These are phyloP conservation scores for Paraphaeosphaeria minitans DNA, from an alignment of 2,329 filamentous ascomycete species.

Conservation along the genomic window DNA sequence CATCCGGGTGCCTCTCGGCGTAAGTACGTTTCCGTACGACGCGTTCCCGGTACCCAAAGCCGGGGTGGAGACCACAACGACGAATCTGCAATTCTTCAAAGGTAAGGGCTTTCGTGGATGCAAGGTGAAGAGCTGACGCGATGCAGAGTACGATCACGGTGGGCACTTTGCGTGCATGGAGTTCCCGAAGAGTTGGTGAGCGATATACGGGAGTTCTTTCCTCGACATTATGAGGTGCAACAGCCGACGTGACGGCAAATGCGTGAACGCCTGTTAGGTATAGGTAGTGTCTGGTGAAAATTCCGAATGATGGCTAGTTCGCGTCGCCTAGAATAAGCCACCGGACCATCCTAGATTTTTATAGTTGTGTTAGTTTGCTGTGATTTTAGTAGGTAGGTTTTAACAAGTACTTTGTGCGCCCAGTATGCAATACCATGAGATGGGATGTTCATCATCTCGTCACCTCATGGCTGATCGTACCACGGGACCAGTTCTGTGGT, in stretches of 20 bases:
- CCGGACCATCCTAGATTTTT: no score
- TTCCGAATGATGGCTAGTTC: no score
- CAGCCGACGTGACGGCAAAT: background rate
- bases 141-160: slow-evolving; percentile 25
- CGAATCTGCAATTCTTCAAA: slow-evolving; percentile 46
- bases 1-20: slow-evolving; percentile 47
- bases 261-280: no score
- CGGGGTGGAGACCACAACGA: slow-evolving; percentile 44
- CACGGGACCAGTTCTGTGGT: background rate
- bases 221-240: slow-evolving; percentile 1
- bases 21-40: slow-evolving; percentile 47
- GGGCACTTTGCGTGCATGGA: slow-evolving; percentile 37
- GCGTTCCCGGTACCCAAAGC: slow-evolving; percentile 43
- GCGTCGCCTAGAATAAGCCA: no score
- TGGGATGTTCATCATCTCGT: background rate
- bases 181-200: slow-evolving; percentile 30
- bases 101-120: slow-evolving; percentile 13
- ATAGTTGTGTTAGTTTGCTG: background rate
- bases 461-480: background rate
- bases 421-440: background rate
- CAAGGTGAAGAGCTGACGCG: slow-evolving; percentile 8
- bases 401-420: background rate
- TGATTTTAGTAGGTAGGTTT: background rate
- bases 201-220: slow-evolving; percentile 29
- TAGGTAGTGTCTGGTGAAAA: no score